Percentiles rank a stretch among this genome's conserved stretches.
Evolutionary conservation across 179 eudicot genomes (phyloP).

Genomic region (Carnegiea gigantea): DNA sequence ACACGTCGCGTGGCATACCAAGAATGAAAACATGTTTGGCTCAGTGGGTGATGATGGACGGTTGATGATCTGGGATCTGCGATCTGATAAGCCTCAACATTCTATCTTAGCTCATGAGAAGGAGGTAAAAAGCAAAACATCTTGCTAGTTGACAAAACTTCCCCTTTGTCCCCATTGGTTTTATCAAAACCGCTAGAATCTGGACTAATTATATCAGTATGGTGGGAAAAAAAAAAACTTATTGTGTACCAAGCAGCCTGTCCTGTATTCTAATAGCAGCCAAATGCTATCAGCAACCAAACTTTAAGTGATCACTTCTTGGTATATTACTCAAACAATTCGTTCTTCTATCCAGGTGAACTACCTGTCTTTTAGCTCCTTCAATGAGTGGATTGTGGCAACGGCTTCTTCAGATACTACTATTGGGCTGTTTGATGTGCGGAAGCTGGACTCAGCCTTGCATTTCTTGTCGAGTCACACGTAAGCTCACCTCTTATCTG

Average conservation of each 20-base stretch:
- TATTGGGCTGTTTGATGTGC: conserved; percentile 80
- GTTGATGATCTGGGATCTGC: conserved; percentile 88
- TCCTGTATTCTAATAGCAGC: not conserved
- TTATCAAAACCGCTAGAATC: not conserved
- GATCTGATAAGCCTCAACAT: conserved; percentile 74
- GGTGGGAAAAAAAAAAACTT: not conserved
- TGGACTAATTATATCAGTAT: not conserved
- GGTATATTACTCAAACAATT: not conserved
- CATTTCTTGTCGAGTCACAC: conserved; percentile 74
- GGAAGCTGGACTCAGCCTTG: conserved; percentile 71
- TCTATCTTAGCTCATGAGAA: conserved; percentile 79
- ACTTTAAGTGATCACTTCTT: no score
- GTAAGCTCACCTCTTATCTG: conserved; percentile 41
- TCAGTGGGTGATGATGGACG: conserved; percentile 88
- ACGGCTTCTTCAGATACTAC: conserved; percentile 96
- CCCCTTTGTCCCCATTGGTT: not conserved
- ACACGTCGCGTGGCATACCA: conserved; percentile 87
- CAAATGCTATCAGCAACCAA: no score
- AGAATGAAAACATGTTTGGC: conserved; percentile 79
- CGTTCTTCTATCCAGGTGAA: conserved; percentile 54
- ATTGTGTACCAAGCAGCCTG: not conserved
- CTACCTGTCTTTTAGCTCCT: conserved; percentile 82
- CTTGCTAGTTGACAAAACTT: not conserved
- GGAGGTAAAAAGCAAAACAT: conserved; percentile 52
- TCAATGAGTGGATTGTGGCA: conserved; percentile 83